These are phyloP conservation scores for Collybia nuda DNA, from an alignment of 768 basidiomycete genomes.

Conservation along the genomic window DNA sequence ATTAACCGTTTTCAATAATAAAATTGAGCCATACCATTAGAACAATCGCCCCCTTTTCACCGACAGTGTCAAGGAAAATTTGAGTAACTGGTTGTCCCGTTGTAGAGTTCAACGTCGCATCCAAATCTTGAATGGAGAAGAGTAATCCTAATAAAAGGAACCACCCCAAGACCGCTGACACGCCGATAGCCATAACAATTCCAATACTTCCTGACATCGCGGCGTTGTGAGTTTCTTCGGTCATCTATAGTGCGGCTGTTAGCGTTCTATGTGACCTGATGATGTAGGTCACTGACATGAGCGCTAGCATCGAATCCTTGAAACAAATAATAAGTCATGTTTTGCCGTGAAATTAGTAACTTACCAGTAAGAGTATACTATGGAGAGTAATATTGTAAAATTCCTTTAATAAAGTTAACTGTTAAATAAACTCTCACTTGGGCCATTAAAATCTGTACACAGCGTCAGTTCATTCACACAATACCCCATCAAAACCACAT, in stretches of 20 bases:
- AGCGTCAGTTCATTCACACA: not conserved
- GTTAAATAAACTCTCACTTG: constrained; percentile 38
- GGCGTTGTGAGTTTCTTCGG: constrained; percentile 74
- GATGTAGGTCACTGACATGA: constrained; percentile 42
- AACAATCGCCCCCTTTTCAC: constrained; percentile 70
- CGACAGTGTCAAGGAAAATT: constrained; percentile 77
- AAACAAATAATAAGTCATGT: not conserved
- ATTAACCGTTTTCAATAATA: not conserved
- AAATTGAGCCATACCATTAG: constrained; percentile 50
- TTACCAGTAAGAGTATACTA: constrained; percentile 69
- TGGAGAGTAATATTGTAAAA: not conserved
- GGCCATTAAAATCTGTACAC: constrained; percentile 57
- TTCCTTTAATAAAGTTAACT: not conserved
- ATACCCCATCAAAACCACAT: not conserved
- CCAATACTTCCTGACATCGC: constrained; percentile 67
- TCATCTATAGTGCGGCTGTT: constrained; percentile 46
- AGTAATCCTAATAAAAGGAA: constrained; percentile 71
- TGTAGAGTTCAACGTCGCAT: constrained; percentile 45
- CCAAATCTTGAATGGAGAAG: constrained; percentile 76
- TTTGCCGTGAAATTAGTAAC: constrained; percentile 3
- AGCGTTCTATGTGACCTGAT: not conserved
- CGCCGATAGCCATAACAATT: constrained; percentile 70
- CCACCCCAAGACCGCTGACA: constrained; percentile 73
- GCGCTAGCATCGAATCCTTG: constrained; percentile 74
- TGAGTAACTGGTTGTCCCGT: constrained; percentile 76